Percentiles rank a stretch among this genome's conserved stretches.
phyloP scores from a whole-genome alignment of 257 asterid genomes.

The Verbena officinalis region DNA sequence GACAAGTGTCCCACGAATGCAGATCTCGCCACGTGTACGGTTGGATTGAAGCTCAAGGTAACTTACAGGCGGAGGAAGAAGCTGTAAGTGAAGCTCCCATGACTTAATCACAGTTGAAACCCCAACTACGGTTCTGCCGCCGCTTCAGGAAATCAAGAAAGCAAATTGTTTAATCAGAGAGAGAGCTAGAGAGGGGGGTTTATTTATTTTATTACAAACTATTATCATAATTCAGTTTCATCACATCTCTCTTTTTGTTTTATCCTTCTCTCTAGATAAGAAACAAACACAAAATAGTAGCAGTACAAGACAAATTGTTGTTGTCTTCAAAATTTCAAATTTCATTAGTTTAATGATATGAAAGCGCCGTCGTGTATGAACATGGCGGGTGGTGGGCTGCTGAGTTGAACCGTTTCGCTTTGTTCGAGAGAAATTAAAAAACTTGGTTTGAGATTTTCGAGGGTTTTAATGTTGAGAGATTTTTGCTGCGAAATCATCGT shows the following conservation, averaged over 20 bases:
- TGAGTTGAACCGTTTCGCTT: conserved; percentile 32
- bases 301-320: conserved; percentile 5
- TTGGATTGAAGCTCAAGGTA: conserved; percentile 9
- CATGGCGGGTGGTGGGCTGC: conserved; percentile 35
- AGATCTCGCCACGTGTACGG: conserved; percentile 63
- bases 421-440: conserved; percentile 21
- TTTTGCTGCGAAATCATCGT: conserved; percentile 17
- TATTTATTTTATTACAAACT: conserved; percentile 1
- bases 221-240: conserved; percentile 19
- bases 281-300: conserved; percentile 20
- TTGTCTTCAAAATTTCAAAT: not conserved
- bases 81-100: conserved; percentile 22
- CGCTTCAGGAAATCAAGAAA: conserved; percentile 28
- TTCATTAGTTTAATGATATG: not conserved
- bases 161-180: conserved; percentile 24
- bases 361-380: conserved; percentile 39
- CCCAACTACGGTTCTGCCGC: conserved; percentile 43
- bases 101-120: conserved; percentile 36
- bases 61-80: conserved; percentile 41
- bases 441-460: not conserved
- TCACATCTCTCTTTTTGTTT: conserved; percentile 45
- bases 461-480: conserved; percentile 11
- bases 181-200: not conserved
- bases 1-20: conserved; percentile 56
- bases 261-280: conserved; percentile 38